Evolutionary conservation across 2,329 filamentous ascomycete genomes (phyloP), one percentile per base, ranked within the genome.

Genomic region (Emericellopsis cladophorae): DNA sequence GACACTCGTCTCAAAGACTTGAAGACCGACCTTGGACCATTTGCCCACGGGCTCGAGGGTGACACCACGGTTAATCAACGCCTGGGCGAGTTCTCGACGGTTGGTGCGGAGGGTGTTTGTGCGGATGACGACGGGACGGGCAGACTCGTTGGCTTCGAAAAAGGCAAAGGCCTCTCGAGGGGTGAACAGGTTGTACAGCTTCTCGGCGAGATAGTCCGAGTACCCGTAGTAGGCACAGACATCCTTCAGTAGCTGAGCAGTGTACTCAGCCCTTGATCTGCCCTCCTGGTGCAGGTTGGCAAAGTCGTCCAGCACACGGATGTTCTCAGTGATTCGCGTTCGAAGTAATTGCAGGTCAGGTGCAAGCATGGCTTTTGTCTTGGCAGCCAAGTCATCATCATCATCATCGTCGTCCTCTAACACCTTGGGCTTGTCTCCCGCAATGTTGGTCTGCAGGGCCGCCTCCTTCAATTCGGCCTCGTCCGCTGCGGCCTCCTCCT

Each of bases 151-250:
- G 53, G 90, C 90, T 66, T 98, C 92, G 66, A 98, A 96, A 65
- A 98, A 98, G 41, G 89, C 89, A 51, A 96, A 93, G 0, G 92
- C 92, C 66, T 98, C 92, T 51, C 83, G 81, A 0, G 92, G 86
- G 2, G 88, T 79, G 65, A 98, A 96, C 7, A 98, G 78, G 55
- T 83, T 81, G 66, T 89, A 88, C 14, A 98, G 79, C 70, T 96
- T 98, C 63, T 95, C 86, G 5, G 89, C 92, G n/a, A 98, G 74
- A 64, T 83, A 96, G 31, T 83, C 78, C 4, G 85, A 93, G 68
- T 98, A 98, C 45, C 90, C 89, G 58, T 98, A 98, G 70, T 98
- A 98, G 42, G 83, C 78, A 66, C 88, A 95, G 44, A 96, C 84
- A 55, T 98, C 92, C 62, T 87, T 84, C 45, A 96, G 64, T 42